A percentile compares a stretch with the other conserved stretches of the same genome.
Conservation (phyloP, 2,329 filamentous ascomycete species). For the Xylariales sp. region DNA sequence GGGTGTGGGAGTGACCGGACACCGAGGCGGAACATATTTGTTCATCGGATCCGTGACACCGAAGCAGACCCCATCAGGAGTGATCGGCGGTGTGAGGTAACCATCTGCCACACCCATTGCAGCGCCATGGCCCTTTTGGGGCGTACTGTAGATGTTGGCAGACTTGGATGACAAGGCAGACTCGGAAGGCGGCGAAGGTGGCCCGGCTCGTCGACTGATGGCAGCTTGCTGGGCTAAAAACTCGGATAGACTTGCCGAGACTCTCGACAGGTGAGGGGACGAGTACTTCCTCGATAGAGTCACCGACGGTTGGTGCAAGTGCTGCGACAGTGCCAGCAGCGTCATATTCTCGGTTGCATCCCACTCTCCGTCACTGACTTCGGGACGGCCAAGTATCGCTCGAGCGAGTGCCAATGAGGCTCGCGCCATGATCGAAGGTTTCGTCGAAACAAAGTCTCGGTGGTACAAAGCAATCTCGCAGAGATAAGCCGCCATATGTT, state of each 20-base stretch:
- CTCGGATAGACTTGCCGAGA: slow-evolving; percentile 51
- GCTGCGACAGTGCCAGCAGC: slow-evolving; percentile 53
- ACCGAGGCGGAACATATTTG: slow-evolving; percentile 50
- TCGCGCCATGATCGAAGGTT: slow-evolving; percentile 85
- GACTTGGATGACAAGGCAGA: slow-evolving; percentile 43
- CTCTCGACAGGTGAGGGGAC: slow-evolving; percentile 46
- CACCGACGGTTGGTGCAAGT: slow-evolving; percentile 54
- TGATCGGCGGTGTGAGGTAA: slow-evolving; percentile 81
- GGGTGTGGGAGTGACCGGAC: slow-evolving; percentile 60
- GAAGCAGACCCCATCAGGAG: slow-evolving; percentile 64
- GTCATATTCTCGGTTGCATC: slow-evolving; percentile 67
- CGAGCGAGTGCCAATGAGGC: slow-evolving; percentile 81
- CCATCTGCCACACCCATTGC: slow-evolving; percentile 62
- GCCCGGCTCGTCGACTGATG: slow-evolving; percentile 45
- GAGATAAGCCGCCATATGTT: slow-evolving; percentile 92
- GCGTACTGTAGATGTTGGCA: slow-evolving; percentile 67
- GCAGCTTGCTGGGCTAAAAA: slow-evolving; percentile 57
- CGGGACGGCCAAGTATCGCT: slow-evolving; percentile 76
- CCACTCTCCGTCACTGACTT: slow-evolving; percentile 74
- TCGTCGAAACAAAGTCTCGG: slow-evolving; percentile 91
- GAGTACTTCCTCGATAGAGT: slow-evolving; percentile 58
- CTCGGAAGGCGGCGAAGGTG: slow-evolving; percentile 57
- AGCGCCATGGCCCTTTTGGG: slow-evolving; percentile 67
- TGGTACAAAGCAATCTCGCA: slow-evolving; percentile 94
- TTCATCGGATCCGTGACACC: slow-evolving; percentile 35